phyloP scores from a whole-genome alignment of 108 stramenopile genomes.

The Aurantiochytrium sp. region DNA sequence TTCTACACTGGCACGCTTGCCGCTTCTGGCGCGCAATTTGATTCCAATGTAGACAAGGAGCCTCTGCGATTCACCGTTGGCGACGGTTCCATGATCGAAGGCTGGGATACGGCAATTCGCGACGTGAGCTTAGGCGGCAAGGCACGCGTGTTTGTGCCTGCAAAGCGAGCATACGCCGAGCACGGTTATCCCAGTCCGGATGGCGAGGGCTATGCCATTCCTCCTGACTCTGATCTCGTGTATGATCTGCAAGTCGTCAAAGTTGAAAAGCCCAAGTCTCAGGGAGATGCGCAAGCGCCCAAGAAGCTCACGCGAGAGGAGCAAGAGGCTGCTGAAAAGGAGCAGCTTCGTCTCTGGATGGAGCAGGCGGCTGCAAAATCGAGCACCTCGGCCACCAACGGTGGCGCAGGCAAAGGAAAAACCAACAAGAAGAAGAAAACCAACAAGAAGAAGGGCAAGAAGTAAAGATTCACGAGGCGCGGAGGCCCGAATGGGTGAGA shows the following conservation, averaged over 20 bases:
- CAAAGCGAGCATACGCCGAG: neutral
- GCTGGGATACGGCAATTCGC: neutral
- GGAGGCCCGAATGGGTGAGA: too few species aligned
- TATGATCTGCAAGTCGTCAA: neutral
- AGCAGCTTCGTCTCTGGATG: neutral
- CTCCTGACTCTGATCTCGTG: neutral
- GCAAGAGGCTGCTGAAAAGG: neutral
- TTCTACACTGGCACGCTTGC: neutral
- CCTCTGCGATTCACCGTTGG: neutral
- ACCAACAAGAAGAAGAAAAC: neutral
- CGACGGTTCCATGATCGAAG: neutral
- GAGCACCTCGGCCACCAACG: too few species aligned
- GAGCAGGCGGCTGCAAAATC: neutral
- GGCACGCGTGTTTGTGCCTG: neutral
- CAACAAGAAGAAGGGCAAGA: constrained; percentile 1
- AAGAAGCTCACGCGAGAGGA: neutral
- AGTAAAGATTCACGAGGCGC: neutral
- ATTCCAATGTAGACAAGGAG: neutral
- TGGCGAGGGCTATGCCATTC: neutral
- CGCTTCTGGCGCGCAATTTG: neutral
- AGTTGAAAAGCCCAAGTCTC: neutral
- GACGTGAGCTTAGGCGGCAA: neutral
- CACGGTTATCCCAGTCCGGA: neutral
- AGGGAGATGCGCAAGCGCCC: neutral
- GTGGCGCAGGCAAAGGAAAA: neutral